phyloP scores from a whole-genome alignment of 495 filamentous ascomycete genomes.

The Friedmanniomyces simplex region DNA sequence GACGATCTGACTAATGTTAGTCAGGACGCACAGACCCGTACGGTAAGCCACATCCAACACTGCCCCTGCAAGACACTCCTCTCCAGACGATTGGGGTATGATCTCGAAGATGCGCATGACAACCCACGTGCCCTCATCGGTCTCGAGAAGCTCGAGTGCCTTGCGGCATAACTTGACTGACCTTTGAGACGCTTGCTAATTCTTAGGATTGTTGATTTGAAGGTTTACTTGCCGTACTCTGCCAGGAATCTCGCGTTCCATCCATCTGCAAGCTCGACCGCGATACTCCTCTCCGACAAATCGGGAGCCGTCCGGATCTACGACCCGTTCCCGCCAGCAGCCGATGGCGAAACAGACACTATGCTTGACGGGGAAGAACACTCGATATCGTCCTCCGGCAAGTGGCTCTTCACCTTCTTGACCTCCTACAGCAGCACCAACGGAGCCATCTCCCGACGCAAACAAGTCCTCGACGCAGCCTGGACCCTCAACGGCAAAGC shows the following conservation, averaged over 20 bases:
- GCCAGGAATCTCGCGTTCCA: conserved; percentile 65
- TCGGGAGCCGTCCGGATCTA: conserved; percentile 61
- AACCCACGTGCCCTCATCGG: no score
- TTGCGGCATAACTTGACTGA: no score
- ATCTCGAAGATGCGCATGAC: no score
- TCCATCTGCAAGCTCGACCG: conserved; percentile 47
- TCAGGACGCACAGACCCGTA: neutral
- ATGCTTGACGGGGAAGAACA: neutral
- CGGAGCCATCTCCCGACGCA: conserved; percentile 38
- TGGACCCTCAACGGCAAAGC: conserved; percentile 76
- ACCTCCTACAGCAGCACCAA: conserved; percentile 16
- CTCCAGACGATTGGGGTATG: no score
- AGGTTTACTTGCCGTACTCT: conserved; percentile 42
- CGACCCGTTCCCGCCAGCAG: conserved; percentile 26
- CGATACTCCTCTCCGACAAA: conserved; percentile 56
- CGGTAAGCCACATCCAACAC: conserved; percentile 18
- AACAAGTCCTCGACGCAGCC: conserved; percentile 66
- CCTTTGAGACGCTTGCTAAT: no score
- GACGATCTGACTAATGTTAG: neutral
- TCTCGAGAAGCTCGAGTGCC: no score
- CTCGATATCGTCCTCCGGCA: conserved; percentile 6
- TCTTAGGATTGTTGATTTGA: no score
- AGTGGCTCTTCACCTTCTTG: conserved; percentile 18
- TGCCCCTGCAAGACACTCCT: no score
- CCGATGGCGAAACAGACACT: neutral